Evolutionary conservation across 2,329 filamentous ascomycete genomes (phyloP).

Genomic region (Chaetomiaceae sp.): DNA sequence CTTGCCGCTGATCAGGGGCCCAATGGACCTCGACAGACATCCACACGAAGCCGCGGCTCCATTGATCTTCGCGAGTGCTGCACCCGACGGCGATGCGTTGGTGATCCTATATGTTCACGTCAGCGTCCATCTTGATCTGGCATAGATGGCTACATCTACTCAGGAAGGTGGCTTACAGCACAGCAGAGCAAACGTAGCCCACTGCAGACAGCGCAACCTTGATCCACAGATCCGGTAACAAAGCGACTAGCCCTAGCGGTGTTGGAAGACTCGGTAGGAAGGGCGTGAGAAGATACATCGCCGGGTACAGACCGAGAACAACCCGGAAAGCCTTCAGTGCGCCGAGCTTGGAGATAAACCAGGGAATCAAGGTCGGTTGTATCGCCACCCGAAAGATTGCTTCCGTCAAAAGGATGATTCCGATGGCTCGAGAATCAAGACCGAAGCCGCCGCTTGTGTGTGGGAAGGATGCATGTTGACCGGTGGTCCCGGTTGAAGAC

Average conservation of each 20-base stretch:
- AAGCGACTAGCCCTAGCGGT: neutral
- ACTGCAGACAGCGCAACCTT: constrained; percentile 9
- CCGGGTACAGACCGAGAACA: constrained; percentile 9
- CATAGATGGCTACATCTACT: neutral
- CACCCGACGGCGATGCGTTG: constrained; percentile 7
- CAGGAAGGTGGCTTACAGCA: constrained; percentile 6
- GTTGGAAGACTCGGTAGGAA: constrained; percentile 3
- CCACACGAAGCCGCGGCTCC: constrained; percentile 12
- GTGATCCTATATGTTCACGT: constrained; percentile 4
- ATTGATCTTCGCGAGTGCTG: constrained; percentile 10
- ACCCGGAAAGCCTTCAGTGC: neutral
- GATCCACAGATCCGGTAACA: constrained; percentile 9
- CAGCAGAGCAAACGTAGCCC: constrained; percentile 11
- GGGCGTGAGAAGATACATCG: constrained; percentile 9
- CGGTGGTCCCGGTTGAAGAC: neutral
- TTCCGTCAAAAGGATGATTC: constrained; percentile 9
- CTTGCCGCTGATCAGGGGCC: constrained; percentile 8
- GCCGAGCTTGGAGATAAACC: constrained; percentile 7
- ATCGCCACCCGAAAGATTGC: constrained; percentile 5
- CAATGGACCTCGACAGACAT: constrained; percentile 9
- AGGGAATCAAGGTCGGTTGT: constrained; percentile 5
- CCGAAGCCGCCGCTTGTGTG: constrained; percentile 1
- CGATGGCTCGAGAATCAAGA: constrained; percentile 5
- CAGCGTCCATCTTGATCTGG: neutral
- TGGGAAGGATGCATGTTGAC: neutral